A percentile compares a stretch with the other conserved stretches of the same genome.
phyloP scores from a whole-genome alignment of 768 basidiomycete genomes.

The Scleroderma bovista region DNA sequence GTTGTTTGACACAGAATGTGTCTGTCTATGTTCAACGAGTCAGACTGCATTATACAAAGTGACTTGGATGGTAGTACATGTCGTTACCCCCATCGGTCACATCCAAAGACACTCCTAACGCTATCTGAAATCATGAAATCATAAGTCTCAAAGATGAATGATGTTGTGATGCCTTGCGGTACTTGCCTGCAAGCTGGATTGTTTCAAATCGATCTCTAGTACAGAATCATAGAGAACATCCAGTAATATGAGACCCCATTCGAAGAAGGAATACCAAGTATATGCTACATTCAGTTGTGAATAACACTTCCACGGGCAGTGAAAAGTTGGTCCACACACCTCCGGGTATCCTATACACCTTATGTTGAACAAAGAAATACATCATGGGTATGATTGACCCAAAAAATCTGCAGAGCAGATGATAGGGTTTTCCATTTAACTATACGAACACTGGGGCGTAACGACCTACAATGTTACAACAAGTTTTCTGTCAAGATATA shows the following conservation, averaged over 20 bases:
- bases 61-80: conserved; percentile 44
- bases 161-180: background rate
- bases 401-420: conserved; percentile 55
- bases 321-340: conserved; percentile 41
- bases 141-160: too few relatives aligned
- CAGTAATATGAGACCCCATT: conserved; percentile 76
- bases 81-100: conserved; percentile 21
- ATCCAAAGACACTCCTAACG: conserved; percentile 25
- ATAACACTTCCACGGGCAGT: background rate
- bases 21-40: conserved; percentile 18
- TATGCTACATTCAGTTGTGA: conserved; percentile 51
- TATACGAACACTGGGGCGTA: conserved; percentile 12
- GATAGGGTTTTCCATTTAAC: background rate
- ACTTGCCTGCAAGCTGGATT: conserved; percentile 49
- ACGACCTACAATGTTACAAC: conserved; percentile 42
- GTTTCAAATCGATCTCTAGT: conserved; percentile 52
- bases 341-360: conserved; percentile 71
- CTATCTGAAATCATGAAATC: conserved; percentile 11
- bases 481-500: conserved; percentile 35
- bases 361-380: conserved; percentile 85
- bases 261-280: conserved; percentile 79
- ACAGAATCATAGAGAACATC: conserved; percentile 72
- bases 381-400: conserved; percentile 62
- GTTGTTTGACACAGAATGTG: conserved; percentile 2
- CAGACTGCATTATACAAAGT: conserved; percentile 29